These are phyloP conservation scores for Kodamaea anthophila DNA, from an alignment of 1,139 yeast genomes.

Conservation along the genomic window DNA sequence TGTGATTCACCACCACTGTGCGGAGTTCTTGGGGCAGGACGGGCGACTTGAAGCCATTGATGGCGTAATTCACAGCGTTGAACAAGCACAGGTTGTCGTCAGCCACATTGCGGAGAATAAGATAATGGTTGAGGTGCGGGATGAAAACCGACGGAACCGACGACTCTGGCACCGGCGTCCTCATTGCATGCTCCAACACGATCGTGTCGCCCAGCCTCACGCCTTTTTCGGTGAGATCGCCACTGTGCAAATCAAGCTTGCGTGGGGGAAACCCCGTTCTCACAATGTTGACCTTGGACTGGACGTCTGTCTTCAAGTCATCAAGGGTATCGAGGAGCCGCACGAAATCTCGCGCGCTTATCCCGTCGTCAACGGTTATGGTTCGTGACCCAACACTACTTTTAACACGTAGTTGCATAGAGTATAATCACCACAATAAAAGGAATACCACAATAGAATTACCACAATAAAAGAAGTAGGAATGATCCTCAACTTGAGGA, in stretches of 20 bases:
- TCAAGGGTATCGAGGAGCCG: slow-evolving; percentile 11
- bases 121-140: slow-evolving; percentile 16
- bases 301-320: slow-evolving; percentile 12
- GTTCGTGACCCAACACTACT: slow-evolving; percentile 15
- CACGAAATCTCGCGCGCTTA: slow-evolving; percentile 13
- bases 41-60: slow-evolving; percentile 23
- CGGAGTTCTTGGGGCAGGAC: slow-evolving; percentile 39
- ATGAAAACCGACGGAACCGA: slow-evolving; percentile 21
- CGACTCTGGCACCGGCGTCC: slow-evolving; percentile 3
- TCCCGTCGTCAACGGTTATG: slow-evolving; percentile 12
- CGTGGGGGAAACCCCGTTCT: slow-evolving; percentile 62
- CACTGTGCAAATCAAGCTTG: slow-evolving; percentile 25
- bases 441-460: too few relatives aligned
- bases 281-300: slow-evolving; percentile 17
- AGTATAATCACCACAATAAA: too few relatives aligned
- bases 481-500: too few relatives aligned
- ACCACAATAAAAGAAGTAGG: too few relatives aligned
- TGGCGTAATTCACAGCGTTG: slow-evolving; percentile 57
- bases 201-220: slow-evolving; percentile 56
- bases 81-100: slow-evolving; percentile 81
- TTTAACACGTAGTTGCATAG: slow-evolving; percentile 22
- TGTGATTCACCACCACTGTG: slow-evolving; percentile 39
- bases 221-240: slow-evolving; percentile 31
- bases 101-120: slow-evolving; percentile 56
- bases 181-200: slow-evolving; percentile 24